Percentiles rank a stretch among this genome's conserved stretches.
These are phyloP conservation scores for Phytomonas francai DNA, from an alignment of 208 protist genomes.

Conservation along the genomic window DNA sequence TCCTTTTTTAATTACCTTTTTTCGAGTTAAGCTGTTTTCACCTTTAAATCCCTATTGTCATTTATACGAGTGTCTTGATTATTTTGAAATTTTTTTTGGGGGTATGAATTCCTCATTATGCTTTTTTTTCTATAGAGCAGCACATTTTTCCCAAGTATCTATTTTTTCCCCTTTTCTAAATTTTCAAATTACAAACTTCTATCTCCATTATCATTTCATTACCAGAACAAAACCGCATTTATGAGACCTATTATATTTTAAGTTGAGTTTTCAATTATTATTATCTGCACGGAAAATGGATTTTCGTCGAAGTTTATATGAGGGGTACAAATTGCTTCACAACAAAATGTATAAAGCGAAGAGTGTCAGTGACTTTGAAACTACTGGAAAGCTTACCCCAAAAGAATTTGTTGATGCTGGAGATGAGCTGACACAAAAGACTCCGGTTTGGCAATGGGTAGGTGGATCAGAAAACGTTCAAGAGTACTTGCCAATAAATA, in stretches of 20 bases:
- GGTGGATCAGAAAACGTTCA: constrained; percentile 62
- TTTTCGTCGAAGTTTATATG: constrained; percentile 35
- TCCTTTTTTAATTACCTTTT: background rate
- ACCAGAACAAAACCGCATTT: background rate
- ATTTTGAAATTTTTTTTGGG: background rate
- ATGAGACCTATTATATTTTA: background rate
- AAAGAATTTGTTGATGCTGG: constrained; percentile 93
- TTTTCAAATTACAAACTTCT: background rate
- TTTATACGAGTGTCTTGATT: background rate
- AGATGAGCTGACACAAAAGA: constrained; percentile 92
- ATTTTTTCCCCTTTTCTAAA: background rate
- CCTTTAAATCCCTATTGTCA: background rate
- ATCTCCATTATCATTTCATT: background rate
- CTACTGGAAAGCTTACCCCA: constrained; percentile 53
- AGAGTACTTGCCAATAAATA: constrained; percentile 89
- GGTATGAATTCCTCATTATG: background rate
- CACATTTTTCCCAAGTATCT: background rate
- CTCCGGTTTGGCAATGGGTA: constrained; percentile 94
- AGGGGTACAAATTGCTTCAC: constrained; percentile 50
- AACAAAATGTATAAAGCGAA: constrained; percentile 45
- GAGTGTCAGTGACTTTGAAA: constrained; percentile 39
- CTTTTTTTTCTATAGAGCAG: background rate
- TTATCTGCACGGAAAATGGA: constrained; percentile 9
- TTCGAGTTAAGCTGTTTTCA: background rate
- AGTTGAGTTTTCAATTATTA: constrained; percentile 7